Evolutionary conservation across 306 rosid species (phyloP), one percentile per base, ranked within the genome.

Genomic region (Sindora glabra): DNA sequence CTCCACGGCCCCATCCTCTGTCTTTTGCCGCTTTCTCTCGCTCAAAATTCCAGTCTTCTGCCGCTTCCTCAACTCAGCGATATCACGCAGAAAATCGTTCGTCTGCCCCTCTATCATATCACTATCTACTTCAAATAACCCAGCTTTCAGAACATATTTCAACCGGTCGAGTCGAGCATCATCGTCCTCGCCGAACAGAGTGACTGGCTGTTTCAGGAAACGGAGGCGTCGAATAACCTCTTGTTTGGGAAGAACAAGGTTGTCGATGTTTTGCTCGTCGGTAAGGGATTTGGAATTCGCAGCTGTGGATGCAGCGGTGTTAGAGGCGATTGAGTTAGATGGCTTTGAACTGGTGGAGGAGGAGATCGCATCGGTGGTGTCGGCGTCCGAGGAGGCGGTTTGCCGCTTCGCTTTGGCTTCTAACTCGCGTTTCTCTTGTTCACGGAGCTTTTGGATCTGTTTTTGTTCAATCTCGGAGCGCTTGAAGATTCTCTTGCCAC

Each of bases 51-150:
- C 99, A 3, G 89, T 47, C 83, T 84, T 89, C 83, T 89, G 99
- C 56, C 99, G 87, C 80, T 94, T 94, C 86, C 94, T 72, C 61
- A 94, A 76, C 76, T 94, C 99, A 4, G 86, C 94, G 16, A 94
- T 94, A 59, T 94, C 97, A 17, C 99, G 83, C 49, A 89, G 74
- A 51, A 94, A 94, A 49, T 94, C 99, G 25, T 94, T 89, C 11
- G 99, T 94, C 76, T 94, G 99, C 34, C 97, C 99, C 74, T 89
- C 95, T 1, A 95, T 94, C 94, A 84, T 89, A 63, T 94, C 99
- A 27, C 97, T 84, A 17, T 94, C 99, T 1, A 94, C 97, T 56
- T 94, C 99, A 55, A 94, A 94, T 45, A 73, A 18, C 2, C 99
- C 95, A 1, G 95, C 79, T 64, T 94, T 94, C 59, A 94, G 69